Evolutionary conservation across 306 rosid genomes (phyloP), one percentile per base, ranked within the genome.

Genomic region (Lagenaria siceraria): DNA sequence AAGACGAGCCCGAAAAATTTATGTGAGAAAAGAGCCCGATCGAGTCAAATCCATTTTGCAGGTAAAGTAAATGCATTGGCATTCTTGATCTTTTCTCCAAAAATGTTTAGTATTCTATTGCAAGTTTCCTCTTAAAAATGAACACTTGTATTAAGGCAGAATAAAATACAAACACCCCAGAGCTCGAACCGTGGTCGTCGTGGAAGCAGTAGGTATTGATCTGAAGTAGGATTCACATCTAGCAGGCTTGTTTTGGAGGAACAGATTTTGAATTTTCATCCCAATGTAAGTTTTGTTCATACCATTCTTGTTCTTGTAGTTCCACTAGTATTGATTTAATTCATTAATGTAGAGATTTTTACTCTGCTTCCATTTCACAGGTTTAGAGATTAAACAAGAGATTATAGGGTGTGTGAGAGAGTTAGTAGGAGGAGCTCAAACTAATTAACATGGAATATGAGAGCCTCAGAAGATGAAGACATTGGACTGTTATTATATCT

Each of bases 191-290:
- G 85, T 22, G 93, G 87, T 54, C 86, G 76, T 42, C 85, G 77
- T 49, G 91, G 96, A 81, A 86, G 78, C 75, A 83, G 81, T 77
- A 88, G 90, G 84, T 72, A 17, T 75, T 77, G 35, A 69, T 22
- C 78, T 77, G 33, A 13, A 69, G 36, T 42, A 69, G 75, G 35
- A 69, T 22, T 13, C 33, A 21, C 55, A 43, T 43, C 75, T 22
- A 42, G 9, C 75, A 69, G 6, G 36, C 13, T 42, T 22, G 1
- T 43, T 11, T 12, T 69, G 74, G 74, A 66, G 74, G 51, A 21
- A 66, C 9, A 38, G 52, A 38, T 40, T 38, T 42, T 10, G 36
- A 43, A 21, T 12, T 40, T 7, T n/a, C 12, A 69, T 43, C 52
- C 36, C 35, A 46, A 40, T 69, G 75, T 43, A 69, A 69, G 75